Conservation (phyloP, 176 grass and related monocot species). For the Elaeis guineensis region DNA sequence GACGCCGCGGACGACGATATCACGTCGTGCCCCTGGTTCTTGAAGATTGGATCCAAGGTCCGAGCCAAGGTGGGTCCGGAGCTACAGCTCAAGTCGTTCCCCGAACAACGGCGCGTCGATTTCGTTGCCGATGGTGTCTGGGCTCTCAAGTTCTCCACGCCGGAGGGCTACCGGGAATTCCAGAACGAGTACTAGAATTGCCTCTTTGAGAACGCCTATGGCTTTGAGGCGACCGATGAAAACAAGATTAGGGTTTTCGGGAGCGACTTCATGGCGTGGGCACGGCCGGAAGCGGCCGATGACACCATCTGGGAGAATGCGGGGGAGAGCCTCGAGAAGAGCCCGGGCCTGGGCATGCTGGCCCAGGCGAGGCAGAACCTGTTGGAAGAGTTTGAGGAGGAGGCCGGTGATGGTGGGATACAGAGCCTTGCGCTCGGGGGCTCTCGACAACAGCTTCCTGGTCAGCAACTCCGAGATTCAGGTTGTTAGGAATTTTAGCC, state of each 20-base stretch:
- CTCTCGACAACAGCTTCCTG: slow-evolving; percentile 89
- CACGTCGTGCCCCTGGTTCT: slow-evolving; percentile 32
- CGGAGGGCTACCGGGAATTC: slow-evolving; percentile 58
- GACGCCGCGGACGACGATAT: slow-evolving; percentile 1
- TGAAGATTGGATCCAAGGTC: slow-evolving; percentile 51
- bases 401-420: slow-evolving; percentile 37
- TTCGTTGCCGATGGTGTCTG: slow-evolving; percentile 69
- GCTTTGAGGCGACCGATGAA: slow-evolving; percentile 65
- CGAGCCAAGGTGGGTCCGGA: slow-evolving; percentile 38
- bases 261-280: slow-evolving; percentile 79
- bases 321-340: slow-evolving; percentile 39
- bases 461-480: slow-evolving; percentile 64
- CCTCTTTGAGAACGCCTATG: slow-evolving; percentile 86
- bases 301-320: slow-evolving; percentile 71
- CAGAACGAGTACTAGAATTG: slow-evolving; percentile 50
- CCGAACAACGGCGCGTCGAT: slow-evolving; percentile 50
- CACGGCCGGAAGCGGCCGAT: slow-evolving; percentile 41
- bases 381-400: slow-evolving; percentile 84
- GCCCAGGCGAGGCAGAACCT: slow-evolving; percentile 36
- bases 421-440: slow-evolving; percentile 88
- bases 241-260: slow-evolving; percentile 71
- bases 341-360: slow-evolving; percentile 5
- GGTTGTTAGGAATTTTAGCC: slow-evolving; percentile 77
- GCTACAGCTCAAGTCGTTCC: slow-evolving; percentile 78
- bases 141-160: slow-evolving; percentile 61